Percentiles rank a stretch among this genome's conserved stretches.
Evolutionary conservation across 129 eudicot genomes (phyloP).

Genomic region (Calendula officinalis): DNA sequence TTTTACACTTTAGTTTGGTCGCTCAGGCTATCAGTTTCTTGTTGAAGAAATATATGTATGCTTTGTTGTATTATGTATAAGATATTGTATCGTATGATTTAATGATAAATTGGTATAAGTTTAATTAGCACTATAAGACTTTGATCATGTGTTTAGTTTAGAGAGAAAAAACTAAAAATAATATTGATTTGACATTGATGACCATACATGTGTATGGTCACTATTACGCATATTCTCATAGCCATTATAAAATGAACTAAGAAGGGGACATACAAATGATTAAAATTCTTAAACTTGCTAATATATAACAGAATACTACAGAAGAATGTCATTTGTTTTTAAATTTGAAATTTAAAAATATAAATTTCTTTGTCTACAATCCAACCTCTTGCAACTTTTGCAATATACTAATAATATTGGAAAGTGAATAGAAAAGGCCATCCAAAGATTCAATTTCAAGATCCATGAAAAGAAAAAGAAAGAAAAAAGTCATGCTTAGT

Average conservation of each 20-base stretch:
- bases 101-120: no score
- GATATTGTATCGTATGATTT: no score
- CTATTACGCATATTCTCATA: neutral
- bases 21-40: no score
- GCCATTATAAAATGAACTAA: neutral
- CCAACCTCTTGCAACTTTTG: constrained; percentile 17
- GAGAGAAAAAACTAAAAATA: no score
- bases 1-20: no score
- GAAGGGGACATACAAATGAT: neutral
- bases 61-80: no score
- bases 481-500: constrained; percentile 24
- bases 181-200: no score
- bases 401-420: constrained; percentile 13
- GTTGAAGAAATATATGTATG: no score
- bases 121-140: no score
- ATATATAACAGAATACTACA: no score
- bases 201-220: neutral
- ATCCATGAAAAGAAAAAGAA: constrained; percentile 17
- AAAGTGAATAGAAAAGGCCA: constrained; percentile 30
- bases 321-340: neutral
- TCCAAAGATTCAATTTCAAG: constrained; percentile 36
- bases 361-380: constrained; percentile 14
- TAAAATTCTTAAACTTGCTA: no score
- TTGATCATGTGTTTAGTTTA: no score
- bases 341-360: constrained; percentile 1